Evolutionary conservation across 208 protist species (phyloP).

Genomic region (Leishmania arabica): DNA sequence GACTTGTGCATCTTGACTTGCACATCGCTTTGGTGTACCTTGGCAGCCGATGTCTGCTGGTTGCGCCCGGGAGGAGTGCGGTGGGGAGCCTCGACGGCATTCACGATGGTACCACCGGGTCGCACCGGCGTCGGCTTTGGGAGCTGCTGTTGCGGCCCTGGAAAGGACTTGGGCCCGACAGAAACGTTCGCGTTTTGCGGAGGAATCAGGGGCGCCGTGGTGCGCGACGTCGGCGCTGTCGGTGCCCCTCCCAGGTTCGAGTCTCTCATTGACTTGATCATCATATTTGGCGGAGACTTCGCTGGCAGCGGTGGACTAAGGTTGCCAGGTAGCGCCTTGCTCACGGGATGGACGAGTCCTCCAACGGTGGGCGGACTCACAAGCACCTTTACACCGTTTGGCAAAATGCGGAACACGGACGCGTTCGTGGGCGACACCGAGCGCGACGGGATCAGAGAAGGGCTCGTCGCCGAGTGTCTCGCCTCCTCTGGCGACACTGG

Average conservation of each 20-base stretch:
- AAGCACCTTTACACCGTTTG: conserved; percentile 64
- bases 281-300: conserved; percentile 25
- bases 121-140: background rate
- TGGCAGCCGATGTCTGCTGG: conserved; percentile 12
- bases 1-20: background rate
- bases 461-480: conserved; percentile 7
- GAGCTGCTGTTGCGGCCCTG: conserved; percentile 14
- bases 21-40: conserved; percentile 9
- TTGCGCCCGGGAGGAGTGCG: background rate
- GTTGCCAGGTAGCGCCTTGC: conserved; percentile 16
- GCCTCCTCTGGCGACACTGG: conserved; percentile 19
- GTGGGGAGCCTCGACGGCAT: background rate
- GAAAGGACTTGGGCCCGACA: conserved; percentile 12
- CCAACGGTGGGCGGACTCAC: conserved; percentile 45
- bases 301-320: conserved; percentile 19
- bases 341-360: conserved; percentile 14
- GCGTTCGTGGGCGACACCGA: conserved; percentile 34
- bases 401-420: conserved; percentile 24
- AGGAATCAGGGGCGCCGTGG: conserved; percentile 23
- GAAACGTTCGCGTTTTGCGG: conserved; percentile 24
- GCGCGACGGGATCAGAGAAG: conserved; percentile 19
- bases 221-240: conserved; percentile 7
- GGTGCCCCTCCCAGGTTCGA: background rate
- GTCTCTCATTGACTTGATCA: conserved; percentile 31
- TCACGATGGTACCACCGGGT: conserved; percentile 9